Conservation (phyloP, 108 stramenopile genomes). For the Poteriospumella lacustris region DNA sequence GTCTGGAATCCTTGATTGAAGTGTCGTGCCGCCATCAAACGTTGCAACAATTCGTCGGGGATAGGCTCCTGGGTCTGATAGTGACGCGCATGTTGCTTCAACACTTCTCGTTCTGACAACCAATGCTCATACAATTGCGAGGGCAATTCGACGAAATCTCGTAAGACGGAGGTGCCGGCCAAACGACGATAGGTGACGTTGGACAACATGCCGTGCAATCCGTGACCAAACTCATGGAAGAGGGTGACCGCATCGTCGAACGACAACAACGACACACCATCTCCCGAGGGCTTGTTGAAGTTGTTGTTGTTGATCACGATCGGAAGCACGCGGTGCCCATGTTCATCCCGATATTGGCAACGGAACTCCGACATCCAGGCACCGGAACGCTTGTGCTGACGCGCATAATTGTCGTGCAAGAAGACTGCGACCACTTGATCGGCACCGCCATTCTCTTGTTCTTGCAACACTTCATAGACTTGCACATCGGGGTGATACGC, state of each 20-base stretch:
- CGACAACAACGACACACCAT: neutral
- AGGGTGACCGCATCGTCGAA: neutral
- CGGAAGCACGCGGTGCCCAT: neutral
- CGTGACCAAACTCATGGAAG: slow-evolving; percentile 19
- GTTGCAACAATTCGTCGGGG: neutral
- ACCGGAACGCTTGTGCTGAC: slow-evolving; percentile 2
- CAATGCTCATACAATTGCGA: slow-evolving; percentile 15
- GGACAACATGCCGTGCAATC: slow-evolving; percentile 14
- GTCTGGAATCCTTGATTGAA: slow-evolving; percentile 5
- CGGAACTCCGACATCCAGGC: slow-evolving; percentile 12
- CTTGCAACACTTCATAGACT: neutral
- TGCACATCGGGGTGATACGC: slow-evolving; percentile 8
- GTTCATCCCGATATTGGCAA: neutral
- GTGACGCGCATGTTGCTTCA: neutral
- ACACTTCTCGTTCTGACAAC: neutral
- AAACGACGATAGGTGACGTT: neutral
- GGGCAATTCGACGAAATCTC: slow-evolving; percentile 15
- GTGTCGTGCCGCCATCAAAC: neutral
- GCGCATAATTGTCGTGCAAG: neutral
- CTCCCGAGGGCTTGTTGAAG: neutral
- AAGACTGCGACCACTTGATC: neutral
- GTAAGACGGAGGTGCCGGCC: neutral
- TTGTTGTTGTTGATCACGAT: slow-evolving; percentile 20
- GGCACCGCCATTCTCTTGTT: neutral
- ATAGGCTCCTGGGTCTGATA: neutral